These are phyloP conservation scores for Laetiporus sulphureus DNA, from an alignment of 1,284 basidiomycete species.

Conservation along the genomic window DNA sequence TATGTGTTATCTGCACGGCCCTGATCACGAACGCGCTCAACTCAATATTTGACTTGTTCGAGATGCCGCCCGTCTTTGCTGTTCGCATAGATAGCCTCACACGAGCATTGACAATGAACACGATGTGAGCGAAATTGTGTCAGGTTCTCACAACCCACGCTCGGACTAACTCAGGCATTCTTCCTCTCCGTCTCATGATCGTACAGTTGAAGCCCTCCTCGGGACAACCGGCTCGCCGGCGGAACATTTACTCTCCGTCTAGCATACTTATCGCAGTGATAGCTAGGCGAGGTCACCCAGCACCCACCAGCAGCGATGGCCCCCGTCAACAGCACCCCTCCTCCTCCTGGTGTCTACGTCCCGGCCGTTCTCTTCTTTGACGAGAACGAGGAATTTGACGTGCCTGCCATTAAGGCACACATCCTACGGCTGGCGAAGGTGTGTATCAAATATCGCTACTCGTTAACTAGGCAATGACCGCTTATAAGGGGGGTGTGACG, in stretches of 20 bases:
- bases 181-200: neutral
- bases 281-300: too few relatives aligned
- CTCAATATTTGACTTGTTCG: too few relatives aligned
- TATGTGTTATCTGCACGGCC: too few relatives aligned
- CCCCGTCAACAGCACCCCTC: slow-evolving; percentile 23
- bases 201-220: neutral
- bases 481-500: slow-evolving; percentile 53
- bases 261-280: too few relatives aligned
- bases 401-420: slow-evolving; percentile 42
- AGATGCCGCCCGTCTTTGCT: too few relatives aligned
- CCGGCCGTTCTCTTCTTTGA: slow-evolving; percentile 69
- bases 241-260: neutral
- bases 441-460: slow-evolving; percentile 4
- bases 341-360: slow-evolving; percentile 63
- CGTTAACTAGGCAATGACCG: neutral
- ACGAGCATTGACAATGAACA: too few relatives aligned
- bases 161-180: too few relatives aligned
- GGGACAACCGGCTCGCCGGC: neutral
- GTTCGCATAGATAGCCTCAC: too few relatives aligned
- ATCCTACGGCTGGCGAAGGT: slow-evolving; percentile 45
- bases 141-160: too few relatives aligned
- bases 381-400: slow-evolving; percentile 60
- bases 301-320: slow-evolving; percentile 1
- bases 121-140: too few relatives aligned
- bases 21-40: too few relatives aligned